phyloP scores from a whole-genome alignment of 768 basidiomycete genomes.

The Lyophyllum atratum region DNA sequence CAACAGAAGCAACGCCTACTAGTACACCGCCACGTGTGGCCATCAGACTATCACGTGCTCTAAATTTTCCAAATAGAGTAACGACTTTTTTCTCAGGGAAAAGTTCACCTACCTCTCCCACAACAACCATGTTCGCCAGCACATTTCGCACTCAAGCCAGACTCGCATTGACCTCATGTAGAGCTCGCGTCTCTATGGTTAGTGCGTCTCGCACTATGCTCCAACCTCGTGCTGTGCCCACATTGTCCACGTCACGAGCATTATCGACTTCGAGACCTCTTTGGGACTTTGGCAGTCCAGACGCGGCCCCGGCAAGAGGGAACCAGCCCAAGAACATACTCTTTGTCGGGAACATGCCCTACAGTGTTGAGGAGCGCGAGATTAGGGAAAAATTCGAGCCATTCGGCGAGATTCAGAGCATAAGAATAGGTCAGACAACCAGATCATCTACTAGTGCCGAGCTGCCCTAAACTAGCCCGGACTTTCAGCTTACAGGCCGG shows the following conservation, averaged over 20 bases:
- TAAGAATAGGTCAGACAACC: conserved; percentile 41
- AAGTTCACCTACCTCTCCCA: conserved; percentile 1
- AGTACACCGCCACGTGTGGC: too few relatives aligned
- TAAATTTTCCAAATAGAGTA: conserved; percentile 7
- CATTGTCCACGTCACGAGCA: conserved; percentile 5
- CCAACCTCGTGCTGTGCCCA: background rate
- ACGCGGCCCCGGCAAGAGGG: background rate
- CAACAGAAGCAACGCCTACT: too few relatives aligned
- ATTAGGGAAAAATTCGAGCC: conserved; percentile 40
- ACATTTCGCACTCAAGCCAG: conserved; percentile 38
- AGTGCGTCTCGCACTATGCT: background rate
- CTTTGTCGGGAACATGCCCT: conserved; percentile 59
- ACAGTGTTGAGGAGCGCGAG: conserved; percentile 38
- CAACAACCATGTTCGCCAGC: conserved; percentile 36
- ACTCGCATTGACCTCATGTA: conserved; percentile 27
- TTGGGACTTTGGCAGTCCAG: background rate
- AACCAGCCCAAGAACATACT: conserved; percentile 37
- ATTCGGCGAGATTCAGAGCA: conserved; percentile 40
- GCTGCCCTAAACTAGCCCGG: background rate
- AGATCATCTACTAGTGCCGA: conserved; percentile 1
- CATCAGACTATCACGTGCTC: background rate
- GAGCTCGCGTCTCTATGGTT: conserved; percentile 13
- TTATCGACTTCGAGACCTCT: conserved; percentile 21
- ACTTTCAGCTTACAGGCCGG: conserved; percentile 24
- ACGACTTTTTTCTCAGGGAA: conserved; percentile 6